Evolutionary conservation across 1,139 yeast species (phyloP).

Genomic region (Diutina rugosa): DNA sequence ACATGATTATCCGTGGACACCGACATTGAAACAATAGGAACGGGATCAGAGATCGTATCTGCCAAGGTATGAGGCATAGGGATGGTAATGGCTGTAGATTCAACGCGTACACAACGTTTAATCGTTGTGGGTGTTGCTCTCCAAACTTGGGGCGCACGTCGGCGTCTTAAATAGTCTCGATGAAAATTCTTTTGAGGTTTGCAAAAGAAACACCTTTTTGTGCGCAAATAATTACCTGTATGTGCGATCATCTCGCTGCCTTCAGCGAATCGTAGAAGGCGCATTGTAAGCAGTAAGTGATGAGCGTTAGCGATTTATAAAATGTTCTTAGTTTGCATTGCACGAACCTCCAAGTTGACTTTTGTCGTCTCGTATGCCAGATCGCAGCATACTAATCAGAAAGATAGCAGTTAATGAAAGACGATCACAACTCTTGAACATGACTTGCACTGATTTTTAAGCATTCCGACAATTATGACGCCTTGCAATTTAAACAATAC

Average conservation of each 20-base stretch:
- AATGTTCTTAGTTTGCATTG: no score
- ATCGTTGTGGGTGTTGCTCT: neutral
- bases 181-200: neutral
- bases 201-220: neutral
- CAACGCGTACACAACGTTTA: neutral
- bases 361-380: no score
- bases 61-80: neutral
- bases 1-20: conserved; percentile 6
- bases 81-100: neutral
- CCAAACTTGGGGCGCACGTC: neutral
- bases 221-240: neutral
- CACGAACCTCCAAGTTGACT: no score
- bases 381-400: no score
- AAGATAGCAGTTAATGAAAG: no score
- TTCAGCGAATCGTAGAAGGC: neutral
- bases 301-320: neutral
- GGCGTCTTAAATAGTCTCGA: neutral
- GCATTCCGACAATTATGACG: no score
- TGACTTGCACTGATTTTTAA: no score
- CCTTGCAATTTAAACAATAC: no score
- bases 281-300: neutral
- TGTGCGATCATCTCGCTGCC: neutral
- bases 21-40: neutral
- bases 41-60: neutral
- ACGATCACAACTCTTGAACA: no score